Conservation (phyloP, 495 filamentous ascomycete genomes). For the Tuber magnatum region DNA sequence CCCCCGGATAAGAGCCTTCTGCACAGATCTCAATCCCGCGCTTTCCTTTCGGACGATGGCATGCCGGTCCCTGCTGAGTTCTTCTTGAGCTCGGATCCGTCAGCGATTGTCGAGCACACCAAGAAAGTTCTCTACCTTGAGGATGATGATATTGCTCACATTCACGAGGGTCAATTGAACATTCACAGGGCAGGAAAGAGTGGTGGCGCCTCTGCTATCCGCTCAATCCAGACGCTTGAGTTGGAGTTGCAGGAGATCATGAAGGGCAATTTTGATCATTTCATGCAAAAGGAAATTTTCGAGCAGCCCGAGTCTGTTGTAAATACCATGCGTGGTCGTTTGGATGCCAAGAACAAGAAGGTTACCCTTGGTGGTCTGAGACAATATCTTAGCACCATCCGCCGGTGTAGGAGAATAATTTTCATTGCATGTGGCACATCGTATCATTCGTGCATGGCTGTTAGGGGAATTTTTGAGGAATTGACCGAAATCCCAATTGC, state of each 20-base stretch:
- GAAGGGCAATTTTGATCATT: conserved; percentile 99
- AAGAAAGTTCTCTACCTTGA: conserved; percentile 99
- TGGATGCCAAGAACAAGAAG: conserved; percentile 83
- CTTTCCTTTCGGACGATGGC: conserved; percentile 97
- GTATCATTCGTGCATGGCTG: conserved; percentile 98
- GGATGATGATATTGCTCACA: conserved; percentile 98
- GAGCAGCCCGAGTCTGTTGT: conserved; percentile 98
- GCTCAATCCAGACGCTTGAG: conserved; percentile 95
- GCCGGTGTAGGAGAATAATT: conserved; percentile 89
- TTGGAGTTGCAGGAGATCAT: conserved; percentile 99
- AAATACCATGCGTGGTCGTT: conserved; percentile 98
- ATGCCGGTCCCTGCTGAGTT: conserved; percentile 97
- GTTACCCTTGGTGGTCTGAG: conserved; percentile 92
- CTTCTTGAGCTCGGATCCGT: conserved; percentile 96
- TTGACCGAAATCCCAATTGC: conserved; percentile 95
- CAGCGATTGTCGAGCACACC: conserved; percentile 97
- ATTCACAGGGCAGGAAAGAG: conserved; percentile 96
- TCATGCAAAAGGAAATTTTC: conserved; percentile 99
- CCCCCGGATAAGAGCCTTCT: conserved; percentile 93
- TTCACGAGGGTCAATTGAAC: conserved; percentile 96
- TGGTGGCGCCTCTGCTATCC: conserved; percentile 92
- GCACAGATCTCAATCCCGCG: conserved; percentile 94
- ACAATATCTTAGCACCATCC: conserved; percentile 92
- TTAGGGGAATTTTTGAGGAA: conserved; percentile 95
- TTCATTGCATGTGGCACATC: conserved; percentile 98